Evolutionary conservation across 164 flowering plant species (phyloP).

Genomic region (Aristolochia fimbriata): DNA sequence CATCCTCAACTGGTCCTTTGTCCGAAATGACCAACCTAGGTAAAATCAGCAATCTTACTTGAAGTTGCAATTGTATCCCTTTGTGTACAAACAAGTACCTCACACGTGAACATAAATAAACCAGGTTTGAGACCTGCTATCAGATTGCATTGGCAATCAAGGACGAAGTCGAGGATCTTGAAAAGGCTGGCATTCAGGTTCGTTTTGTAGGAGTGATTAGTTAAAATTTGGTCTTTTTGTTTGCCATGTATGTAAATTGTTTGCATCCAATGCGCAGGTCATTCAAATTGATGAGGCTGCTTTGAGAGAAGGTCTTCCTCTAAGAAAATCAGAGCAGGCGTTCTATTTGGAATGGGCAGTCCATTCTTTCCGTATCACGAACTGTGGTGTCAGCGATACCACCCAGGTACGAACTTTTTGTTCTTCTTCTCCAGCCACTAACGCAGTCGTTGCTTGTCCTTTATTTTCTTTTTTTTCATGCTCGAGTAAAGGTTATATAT

Average conservation of each 20-base stretch:
- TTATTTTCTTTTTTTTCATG: too few relatives aligned
- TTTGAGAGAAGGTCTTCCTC: constrained; percentile 51
- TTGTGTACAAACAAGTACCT: too few relatives aligned
- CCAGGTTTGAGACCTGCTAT: constrained; percentile 40
- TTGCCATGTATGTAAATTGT: background rate
- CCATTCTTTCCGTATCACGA: constrained; percentile 56
- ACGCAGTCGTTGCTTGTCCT: background rate
- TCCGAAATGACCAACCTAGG: constrained; percentile 65
- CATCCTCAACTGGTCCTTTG: constrained; percentile 75
- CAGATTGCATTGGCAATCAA: constrained; percentile 49
- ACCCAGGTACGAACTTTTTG: constrained; percentile 30
- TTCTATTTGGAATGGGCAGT: constrained; percentile 62
- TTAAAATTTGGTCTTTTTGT: background rate
- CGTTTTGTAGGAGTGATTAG: background rate
- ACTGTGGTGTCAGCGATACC: constrained; percentile 44
- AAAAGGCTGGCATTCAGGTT: constrained; percentile 33
- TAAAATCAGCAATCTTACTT: constrained; percentile 3
- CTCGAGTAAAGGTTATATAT: background rate
- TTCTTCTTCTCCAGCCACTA: background rate
- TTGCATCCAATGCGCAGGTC: constrained; percentile 13
- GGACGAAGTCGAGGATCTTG: constrained; percentile 45
- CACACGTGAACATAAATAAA: background rate
- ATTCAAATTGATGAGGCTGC: constrained; percentile 68
- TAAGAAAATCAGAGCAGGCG: constrained; percentile 47
- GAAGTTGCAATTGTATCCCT: too few relatives aligned